Evolutionary conservation across 2,329 filamentous ascomycete genomes (phyloP).

Genomic region (Cercospora sp.): DNA sequence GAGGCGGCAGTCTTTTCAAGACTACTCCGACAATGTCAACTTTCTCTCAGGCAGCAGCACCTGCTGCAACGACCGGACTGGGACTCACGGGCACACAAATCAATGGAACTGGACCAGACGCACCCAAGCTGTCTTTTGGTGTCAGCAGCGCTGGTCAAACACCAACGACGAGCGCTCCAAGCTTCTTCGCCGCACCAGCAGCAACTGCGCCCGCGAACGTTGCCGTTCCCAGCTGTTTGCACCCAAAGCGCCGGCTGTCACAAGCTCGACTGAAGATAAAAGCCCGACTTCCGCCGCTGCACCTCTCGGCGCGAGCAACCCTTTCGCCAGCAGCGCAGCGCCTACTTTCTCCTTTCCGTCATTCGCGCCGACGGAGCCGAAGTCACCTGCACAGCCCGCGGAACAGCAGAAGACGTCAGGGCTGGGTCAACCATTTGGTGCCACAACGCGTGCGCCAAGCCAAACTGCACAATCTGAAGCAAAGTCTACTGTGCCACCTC

Average conservation of each 20-base stretch:
- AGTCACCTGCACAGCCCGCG: background rate
- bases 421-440: constrained; percentile 14
- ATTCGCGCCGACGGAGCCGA: constrained; percentile 1
- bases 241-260: background rate
- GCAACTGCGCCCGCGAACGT: background rate
- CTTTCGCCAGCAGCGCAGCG: constrained; percentile 9
- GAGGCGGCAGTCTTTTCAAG: constrained; percentile 2
- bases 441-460: constrained; percentile 17
- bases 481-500: constrained; percentile 22
- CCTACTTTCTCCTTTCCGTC: constrained; percentile 10
- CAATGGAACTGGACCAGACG: background rate
- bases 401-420: background rate
- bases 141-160: background rate
- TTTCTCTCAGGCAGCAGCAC: background rate
- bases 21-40: background rate
- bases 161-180: constrained; percentile 4
- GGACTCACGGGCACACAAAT: background rate
- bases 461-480: constrained; percentile 25
- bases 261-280: background rate
- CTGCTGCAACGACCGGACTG: background rate
- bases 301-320: background rate
- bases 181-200: constrained; percentile 12
- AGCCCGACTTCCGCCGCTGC: background rate
- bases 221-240: constrained; percentile 13
- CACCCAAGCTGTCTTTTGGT: constrained; percentile 6